phyloP scores from a whole-genome alignment of 371 early-diverging fungal species.

The Mucor indicus region DNA sequence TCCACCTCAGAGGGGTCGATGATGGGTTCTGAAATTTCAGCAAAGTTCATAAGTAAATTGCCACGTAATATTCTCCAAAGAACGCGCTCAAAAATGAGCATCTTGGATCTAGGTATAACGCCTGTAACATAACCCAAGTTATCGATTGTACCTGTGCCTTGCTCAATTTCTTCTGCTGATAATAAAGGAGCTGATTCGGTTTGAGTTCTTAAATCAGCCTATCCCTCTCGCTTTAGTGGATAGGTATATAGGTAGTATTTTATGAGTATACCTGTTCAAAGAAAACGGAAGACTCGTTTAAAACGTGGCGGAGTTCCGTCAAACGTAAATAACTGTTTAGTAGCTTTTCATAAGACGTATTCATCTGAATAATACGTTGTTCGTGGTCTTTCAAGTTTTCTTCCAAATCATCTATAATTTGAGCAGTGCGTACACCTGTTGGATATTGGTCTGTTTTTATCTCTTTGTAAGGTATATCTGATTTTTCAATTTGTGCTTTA shows the following conservation, averaged over 20 bases:
- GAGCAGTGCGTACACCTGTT: slow-evolving; percentile 75
- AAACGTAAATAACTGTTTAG: slow-evolving; percentile 80
- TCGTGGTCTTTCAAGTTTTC: slow-evolving; percentile 79
- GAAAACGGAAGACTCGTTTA: slow-evolving; percentile 79
- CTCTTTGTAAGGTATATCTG: slow-evolving; percentile 63
- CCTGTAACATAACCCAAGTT: slow-evolving; percentile 84
- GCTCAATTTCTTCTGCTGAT: slow-evolving; percentile 33
- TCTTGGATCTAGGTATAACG: slow-evolving; percentile 79
- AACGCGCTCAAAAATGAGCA: slow-evolving; percentile 92
- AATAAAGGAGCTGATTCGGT: slow-evolving; percentile 34
- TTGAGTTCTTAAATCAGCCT: slow-evolving; percentile 46
- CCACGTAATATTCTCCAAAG: slow-evolving; percentile 96
- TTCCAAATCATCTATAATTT: slow-evolving; percentile 93
- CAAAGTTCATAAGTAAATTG: slow-evolving; percentile 92
- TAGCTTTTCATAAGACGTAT: slow-evolving; percentile 79
- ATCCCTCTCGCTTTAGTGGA: too few relatives aligned
- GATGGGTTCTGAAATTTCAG: slow-evolving; percentile 88
- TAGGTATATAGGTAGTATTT: neutral
- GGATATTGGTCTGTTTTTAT: slow-evolving; percentile 43
- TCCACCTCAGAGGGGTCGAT: slow-evolving; percentile 71
- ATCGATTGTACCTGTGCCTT: slow-evolving; percentile 8
- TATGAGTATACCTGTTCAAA: slow-evolving; percentile 60
- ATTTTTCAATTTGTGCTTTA: slow-evolving; percentile 76
- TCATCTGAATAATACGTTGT: slow-evolving; percentile 79
- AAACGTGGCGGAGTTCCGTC: slow-evolving; percentile 85